Evolutionary conservation across 805 yeast species (phyloP), one percentile per base, ranked within the genome.

Genomic region (Myxozyma vanderwaltii): DNA sequence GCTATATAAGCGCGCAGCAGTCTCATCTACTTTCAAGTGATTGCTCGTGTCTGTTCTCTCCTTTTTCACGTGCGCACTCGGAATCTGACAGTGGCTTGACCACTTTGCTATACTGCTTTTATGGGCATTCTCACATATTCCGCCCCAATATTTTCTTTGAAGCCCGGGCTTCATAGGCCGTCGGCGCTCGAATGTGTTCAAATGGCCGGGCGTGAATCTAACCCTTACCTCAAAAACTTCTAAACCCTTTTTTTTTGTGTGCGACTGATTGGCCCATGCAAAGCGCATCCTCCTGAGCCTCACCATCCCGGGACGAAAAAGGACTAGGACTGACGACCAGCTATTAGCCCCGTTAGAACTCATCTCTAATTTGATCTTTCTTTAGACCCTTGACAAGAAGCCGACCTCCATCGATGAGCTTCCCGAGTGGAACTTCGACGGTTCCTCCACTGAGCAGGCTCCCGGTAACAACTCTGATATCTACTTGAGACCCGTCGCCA

Each of bases 351-450:
- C 6, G 21, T 2, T 41, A 13, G 27, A 26, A 13, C 2, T 21
- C 27, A 17, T 41, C 6, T 10, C 46, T 41, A 41, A 41, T 24
- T 15, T 43, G 27, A 4, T 29, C 3, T 10, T 19, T 29, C 8
- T 33, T 31, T 31, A 86, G 77, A 94, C 99, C 58, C 79, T 94
- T 67, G 71, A 71, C 71, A 83, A 84, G 77, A 81, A 77, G 71
- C 87, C 94, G 56, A 72, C 82, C 47, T 79, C 87, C 38, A 79
- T 90, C 55, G 92, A 88, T 63, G 96, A 94, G 73, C 82, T 94
- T 70, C 97, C 98, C 68, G 97, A 92, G 78, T 94, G 99, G 99
- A 94, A 94, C 82, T 94, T 94, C 71, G 99, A 94, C 76, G 99
- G 99, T 77, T 91, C 98, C 45, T 91, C 98, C 35, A 94, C 99